phyloP scores from a whole-genome alignment of 805 yeast genomes.

The Nematodospora valgi region DNA sequence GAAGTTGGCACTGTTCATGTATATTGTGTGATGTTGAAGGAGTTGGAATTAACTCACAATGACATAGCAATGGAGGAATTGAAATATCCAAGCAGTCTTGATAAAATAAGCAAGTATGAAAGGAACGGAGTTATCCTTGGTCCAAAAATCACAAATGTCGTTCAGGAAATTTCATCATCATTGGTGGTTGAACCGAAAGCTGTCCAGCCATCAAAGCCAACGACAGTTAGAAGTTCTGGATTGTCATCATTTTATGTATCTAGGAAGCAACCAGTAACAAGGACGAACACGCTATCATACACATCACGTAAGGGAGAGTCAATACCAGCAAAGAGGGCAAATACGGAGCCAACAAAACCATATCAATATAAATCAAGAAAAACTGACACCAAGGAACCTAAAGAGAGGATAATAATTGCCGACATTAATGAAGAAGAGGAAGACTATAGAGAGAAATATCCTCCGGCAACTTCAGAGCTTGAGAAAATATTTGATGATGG shows the following conservation, averaged over 20 bases:
- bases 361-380: slow-evolving; percentile 38
- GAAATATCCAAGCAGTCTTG: slow-evolving; percentile 11
- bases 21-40: slow-evolving; percentile 28
- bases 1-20: slow-evolving; percentile 33
- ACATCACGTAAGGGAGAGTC: slow-evolving; percentile 18
- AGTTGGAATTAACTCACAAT: slow-evolving; percentile 6
- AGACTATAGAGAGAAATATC: slow-evolving; percentile 4
- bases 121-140: slow-evolving; percentile 33
- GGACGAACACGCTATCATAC: slow-evolving; percentile 14
- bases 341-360: slow-evolving; percentile 11
- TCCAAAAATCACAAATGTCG: slow-evolving; percentile 13
- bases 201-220: slow-evolving; percentile 5
- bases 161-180: background rate
- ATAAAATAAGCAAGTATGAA: slow-evolving; percentile 16
- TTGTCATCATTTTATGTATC: slow-evolving; percentile 29
- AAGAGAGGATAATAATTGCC: slow-evolving; percentile 37
- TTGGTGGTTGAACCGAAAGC: slow-evolving; percentile 2
- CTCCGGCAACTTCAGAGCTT: slow-evolving; percentile 17
- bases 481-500: slow-evolving; percentile 29
- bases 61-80: slow-evolving; percentile 19
- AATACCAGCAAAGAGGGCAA: slow-evolving; percentile 11
- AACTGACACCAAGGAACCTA: slow-evolving; percentile 23
- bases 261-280: slow-evolving; percentile 15
- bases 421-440: slow-evolving; percentile 9
- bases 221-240: slow-evolving; percentile 13